These are phyloP conservation scores for Lepiota venenata DNA, from an alignment of 768 basidiomycete species.

Conservation along the genomic window DNA sequence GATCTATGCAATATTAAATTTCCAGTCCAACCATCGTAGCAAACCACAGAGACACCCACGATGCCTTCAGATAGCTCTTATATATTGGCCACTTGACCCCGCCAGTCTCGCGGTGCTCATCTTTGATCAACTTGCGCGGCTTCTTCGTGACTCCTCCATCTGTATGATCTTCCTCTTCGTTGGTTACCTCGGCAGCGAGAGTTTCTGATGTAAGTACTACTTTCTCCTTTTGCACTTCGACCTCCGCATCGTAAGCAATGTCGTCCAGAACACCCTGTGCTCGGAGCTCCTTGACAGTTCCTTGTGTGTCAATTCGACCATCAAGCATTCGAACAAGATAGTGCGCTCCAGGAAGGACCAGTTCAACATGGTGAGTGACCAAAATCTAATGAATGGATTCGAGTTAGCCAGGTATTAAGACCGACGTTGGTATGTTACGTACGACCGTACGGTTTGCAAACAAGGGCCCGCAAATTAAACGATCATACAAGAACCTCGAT, in stretches of 20 bases:
- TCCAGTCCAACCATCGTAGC: neutral
- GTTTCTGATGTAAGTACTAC: slow-evolving; percentile 28
- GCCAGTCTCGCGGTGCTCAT: slow-evolving; percentile 78
- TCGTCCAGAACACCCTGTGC: slow-evolving; percentile 58
- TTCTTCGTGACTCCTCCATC: slow-evolving; percentile 43
- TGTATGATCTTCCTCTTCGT: slow-evolving; percentile 16
- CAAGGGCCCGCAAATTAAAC: slow-evolving; percentile 28
- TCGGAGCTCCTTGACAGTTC: slow-evolving; percentile 59
- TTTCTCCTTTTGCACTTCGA: slow-evolving; percentile 46
- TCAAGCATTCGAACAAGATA: slow-evolving; percentile 80
- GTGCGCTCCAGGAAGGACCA: slow-evolving; percentile 70
- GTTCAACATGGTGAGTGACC: slow-evolving; percentile 83
- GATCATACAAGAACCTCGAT: slow-evolving; percentile 28
- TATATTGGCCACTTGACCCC: slow-evolving; percentile 79
- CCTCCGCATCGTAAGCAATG: slow-evolving; percentile 49
- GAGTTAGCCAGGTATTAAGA: neutral
- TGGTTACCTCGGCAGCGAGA: slow-evolving; percentile 7
- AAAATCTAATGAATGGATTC: slow-evolving; percentile 41
- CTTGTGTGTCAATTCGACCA: slow-evolving; percentile 76
- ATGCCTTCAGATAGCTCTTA: slow-evolving; percentile 66
- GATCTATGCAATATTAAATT: slow-evolving; percentile 42
- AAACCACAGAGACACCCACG: slow-evolving; percentile 40
- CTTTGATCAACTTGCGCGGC: slow-evolving; percentile 72
- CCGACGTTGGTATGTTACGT: slow-evolving; percentile 6
- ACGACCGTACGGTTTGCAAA: slow-evolving; percentile 29